Evolutionary conservation across 2,329 filamentous ascomycete genomes (phyloP), one percentile per base, ranked within the genome.

Genomic region (Colletotrichum lindemuthianum): DNA sequence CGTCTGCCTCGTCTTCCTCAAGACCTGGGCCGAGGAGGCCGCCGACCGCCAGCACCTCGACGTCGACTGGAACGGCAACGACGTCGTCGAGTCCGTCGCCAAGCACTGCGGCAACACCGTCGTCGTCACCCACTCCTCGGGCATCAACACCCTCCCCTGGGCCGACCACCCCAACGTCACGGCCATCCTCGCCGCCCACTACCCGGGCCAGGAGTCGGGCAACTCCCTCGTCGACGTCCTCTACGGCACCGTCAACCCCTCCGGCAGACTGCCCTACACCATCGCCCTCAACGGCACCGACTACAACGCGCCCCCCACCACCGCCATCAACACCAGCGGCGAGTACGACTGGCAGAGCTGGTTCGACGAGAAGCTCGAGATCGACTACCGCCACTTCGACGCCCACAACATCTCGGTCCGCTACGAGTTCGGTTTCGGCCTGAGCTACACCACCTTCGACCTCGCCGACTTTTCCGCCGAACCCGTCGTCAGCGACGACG

Each of bases 171-270:
- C 86, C 0, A 83, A 86, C 2, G 86, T 92, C 68, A 90, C 89
- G 69, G 86, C 87, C 12, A 85, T 92, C 2, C 73, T 92, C 24
- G 82, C 89, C 44, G 90, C 90, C 16, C 89, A 92, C 72, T 82
- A 92, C 2, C 91, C 90, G 0, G 90, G 90, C 1, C 89, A 92
- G 70, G 90, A 92, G 76, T 89, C 89, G 10, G 90, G 90, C 36
- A 82, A 88, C 67, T 88, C 89, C 0, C 79, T 93, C 6, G 84
- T 85, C 34, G 87, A 90, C 69, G 77, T 93, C 40, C 79, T 93
- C 1, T 92, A 88, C 71, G 90, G 90, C 58, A 86, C 89, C 52
- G 84, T 86, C 60, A 89, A 86, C 37, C 90, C 90, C 4, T 89
- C 87, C 65, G 90, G 90, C 32, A 88, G 90, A 68, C 79, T 92